Conservation (phyloP, 192 early-diverging fungal species). For the Coemansia reversa region DNA sequence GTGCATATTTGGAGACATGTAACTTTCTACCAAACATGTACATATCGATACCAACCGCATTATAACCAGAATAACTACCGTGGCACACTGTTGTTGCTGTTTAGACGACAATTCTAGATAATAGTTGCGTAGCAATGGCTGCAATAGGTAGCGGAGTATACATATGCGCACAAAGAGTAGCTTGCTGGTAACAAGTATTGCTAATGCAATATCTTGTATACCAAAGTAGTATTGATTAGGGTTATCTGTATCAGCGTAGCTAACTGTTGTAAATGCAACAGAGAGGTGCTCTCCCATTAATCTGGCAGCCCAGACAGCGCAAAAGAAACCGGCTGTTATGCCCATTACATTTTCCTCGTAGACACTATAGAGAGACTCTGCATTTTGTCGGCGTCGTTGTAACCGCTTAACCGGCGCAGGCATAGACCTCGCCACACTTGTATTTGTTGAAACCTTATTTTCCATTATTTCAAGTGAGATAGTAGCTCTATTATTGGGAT, state of each 20-base stretch:
- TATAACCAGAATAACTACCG: not conserved
- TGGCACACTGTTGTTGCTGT: slow-evolving; percentile 2
- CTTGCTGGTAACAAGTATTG: slow-evolving; percentile 16
- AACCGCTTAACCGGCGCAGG: slow-evolving; percentile 9
- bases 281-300: slow-evolving; percentile 34
- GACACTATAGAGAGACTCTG: slow-evolving; percentile 25
- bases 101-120: not conserved
- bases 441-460: not conserved
- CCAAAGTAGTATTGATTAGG: slow-evolving; percentile 20
- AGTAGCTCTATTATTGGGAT: not conserved
- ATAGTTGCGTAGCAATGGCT: slow-evolving; percentile 6
- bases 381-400: slow-evolving; percentile 13
- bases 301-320: slow-evolving; percentile 36
- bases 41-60: not conserved
- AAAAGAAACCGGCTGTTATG: slow-evolving; percentile 36
- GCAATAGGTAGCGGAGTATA: slow-evolving; percentile 24
- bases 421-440: not conserved
- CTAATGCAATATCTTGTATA: slow-evolving; percentile 17
- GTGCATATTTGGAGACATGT: not conserved
- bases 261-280: slow-evolving; percentile 13
- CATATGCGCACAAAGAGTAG: slow-evolving; percentile 32
- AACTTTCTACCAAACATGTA: not conserved
- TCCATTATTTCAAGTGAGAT: not conserved
- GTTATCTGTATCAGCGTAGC: slow-evolving; percentile 12
- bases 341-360: slow-evolving; percentile 40